phyloP scores from a whole-genome alignment of 2,329 filamentous ascomycete genomes.

The Neofusicoccum kwambonambiense region DNA sequence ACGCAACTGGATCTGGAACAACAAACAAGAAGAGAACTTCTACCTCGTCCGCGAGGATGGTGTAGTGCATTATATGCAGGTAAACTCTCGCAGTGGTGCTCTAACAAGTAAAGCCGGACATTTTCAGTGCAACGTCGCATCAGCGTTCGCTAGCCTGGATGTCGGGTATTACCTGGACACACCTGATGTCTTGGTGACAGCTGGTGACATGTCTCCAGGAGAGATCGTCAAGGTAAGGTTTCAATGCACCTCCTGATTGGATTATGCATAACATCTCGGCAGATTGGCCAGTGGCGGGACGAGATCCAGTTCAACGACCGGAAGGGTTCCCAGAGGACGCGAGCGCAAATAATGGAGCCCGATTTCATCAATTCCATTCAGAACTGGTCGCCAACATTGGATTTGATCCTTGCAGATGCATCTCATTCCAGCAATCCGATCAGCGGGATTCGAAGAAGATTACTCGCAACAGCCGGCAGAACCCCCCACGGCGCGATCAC shows the following conservation, averaged over 20 bases:
- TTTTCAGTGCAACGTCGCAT: constrained; percentile 73
- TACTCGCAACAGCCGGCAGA: constrained; percentile 44
- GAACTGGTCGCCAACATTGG: constrained; percentile 58
- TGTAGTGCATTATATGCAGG: constrained; percentile 69
- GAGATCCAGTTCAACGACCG: constrained; percentile 22
- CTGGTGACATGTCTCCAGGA: constrained; percentile 75
- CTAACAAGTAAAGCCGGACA: constrained; percentile 46
- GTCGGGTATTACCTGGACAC: constrained; percentile 58
- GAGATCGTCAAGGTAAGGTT: constrained; percentile 67
- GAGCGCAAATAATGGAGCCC: constrained; percentile 40
- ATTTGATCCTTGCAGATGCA: constrained; percentile 39
- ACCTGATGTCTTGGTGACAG: constrained; percentile 76
- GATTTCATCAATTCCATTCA: constrained; percentile 61
- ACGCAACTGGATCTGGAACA: constrained; percentile 56
- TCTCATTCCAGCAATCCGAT: constrained; percentile 2
- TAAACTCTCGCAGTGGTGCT: constrained; percentile 51
- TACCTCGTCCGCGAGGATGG: constrained; percentile 90
- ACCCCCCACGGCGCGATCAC: constrained; percentile 45
- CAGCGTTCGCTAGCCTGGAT: constrained; percentile 71
- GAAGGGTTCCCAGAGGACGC: constrained; percentile 43
- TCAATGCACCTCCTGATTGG: not conserved
- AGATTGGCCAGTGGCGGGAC: constrained; percentile 17
- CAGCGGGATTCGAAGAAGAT: constrained; percentile 22
- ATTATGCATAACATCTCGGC: not conserved
- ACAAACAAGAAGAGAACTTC: constrained; percentile 70